These are phyloP conservation scores for Pichia sp. DNA, from an alignment of 1,139 yeast species.

Conservation along the genomic window DNA sequence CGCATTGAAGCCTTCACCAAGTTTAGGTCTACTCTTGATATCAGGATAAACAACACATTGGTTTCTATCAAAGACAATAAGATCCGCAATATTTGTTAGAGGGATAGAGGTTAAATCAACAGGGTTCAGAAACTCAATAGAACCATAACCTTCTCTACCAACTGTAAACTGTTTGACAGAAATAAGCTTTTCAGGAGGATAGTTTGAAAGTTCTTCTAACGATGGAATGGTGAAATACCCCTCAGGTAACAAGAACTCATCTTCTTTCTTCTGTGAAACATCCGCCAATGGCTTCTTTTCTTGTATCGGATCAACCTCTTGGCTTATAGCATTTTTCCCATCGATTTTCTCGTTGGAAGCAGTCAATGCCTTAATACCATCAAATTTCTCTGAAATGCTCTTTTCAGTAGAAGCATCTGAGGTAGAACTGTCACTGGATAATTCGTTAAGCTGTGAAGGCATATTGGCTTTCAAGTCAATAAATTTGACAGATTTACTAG, in stretches of 20 bases:
- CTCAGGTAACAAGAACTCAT: slow-evolving; percentile 37
- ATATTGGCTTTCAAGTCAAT: slow-evolving; percentile 16
- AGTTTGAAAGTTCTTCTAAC: slow-evolving; percentile 52
- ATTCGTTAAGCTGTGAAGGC: slow-evolving; percentile 7
- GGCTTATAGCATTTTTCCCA: background rate
- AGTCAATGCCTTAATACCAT: slow-evolving; percentile 3
- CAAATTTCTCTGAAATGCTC: background rate
- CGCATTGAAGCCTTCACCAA: slow-evolving; percentile 81
- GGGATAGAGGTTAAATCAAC: slow-evolving; percentile 74
- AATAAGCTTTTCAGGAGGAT: slow-evolving; percentile 61
- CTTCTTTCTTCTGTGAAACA: background rate
- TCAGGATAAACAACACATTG: slow-evolving; percentile 74
- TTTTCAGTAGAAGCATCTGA: background rate
- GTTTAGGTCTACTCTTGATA: slow-evolving; percentile 51
- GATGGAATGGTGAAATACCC: slow-evolving; percentile 91
- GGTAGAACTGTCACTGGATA: background rate
- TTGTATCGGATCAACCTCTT: background rate
- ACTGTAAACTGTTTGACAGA: slow-evolving; percentile 62
- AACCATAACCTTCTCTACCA: slow-evolving; percentile 79
- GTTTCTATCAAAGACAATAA: slow-evolving; percentile 58
- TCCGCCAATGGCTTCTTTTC: background rate
- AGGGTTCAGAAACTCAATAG: slow-evolving; percentile 69
- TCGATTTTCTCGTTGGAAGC: background rate
- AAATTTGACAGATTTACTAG: background rate
- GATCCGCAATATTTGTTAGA: slow-evolving; percentile 61